Base-by-base conservation (phyloP, 2,329 filamentous ascomycete genomes). In the Arthrobotrys sphaeroides region DNA sequence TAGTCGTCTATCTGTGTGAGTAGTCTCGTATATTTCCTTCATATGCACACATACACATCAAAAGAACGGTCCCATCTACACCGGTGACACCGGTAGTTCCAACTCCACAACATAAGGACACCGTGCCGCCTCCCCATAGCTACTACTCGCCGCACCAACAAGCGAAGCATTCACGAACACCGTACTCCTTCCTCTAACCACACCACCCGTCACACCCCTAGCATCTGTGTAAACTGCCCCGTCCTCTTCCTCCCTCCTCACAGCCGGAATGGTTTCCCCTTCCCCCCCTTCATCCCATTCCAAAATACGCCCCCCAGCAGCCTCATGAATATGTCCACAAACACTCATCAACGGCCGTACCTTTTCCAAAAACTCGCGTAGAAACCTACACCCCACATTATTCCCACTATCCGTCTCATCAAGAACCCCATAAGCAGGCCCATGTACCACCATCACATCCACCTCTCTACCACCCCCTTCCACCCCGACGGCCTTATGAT, bases 301-400 rank as follows among this genome's bases (percentile, higher is more conserved):
- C 28, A 93, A 85, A 22, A 87, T 83, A 78, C 90, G 85, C 7
- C 85, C 88, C 12, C 91, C 91, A 77, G 91, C 84, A 3, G 86
- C 89, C 76, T 88, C 87, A 81, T 93, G 90, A 40, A 92, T 87
- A 81, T 93, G 91, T 0, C 91, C 91, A 79, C 89, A 93, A n/a
- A 93, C 84, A 22, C 88, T 87, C 61, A 93, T 83, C 66, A 84
- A 83, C 4, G 91, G 91, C 42, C 88, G 84, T 1, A 91, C 86
- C 2, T 86, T 83, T 84, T 86, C 87, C 24, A 93, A 82, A 0
- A 86, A 84, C 59, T 84, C 83, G 5, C 85, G 82, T 10, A 93
- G 84, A 13, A 84, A 84, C 78, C 87, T 85, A 79, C 90, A 93
- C 1, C 91, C 91, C 24, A 83, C 83, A 2, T 53, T 36, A 6